Evolutionary conservation across 108 stramenopile species (phyloP).

Genomic region (Fragilaria crotonensis): DNA sequence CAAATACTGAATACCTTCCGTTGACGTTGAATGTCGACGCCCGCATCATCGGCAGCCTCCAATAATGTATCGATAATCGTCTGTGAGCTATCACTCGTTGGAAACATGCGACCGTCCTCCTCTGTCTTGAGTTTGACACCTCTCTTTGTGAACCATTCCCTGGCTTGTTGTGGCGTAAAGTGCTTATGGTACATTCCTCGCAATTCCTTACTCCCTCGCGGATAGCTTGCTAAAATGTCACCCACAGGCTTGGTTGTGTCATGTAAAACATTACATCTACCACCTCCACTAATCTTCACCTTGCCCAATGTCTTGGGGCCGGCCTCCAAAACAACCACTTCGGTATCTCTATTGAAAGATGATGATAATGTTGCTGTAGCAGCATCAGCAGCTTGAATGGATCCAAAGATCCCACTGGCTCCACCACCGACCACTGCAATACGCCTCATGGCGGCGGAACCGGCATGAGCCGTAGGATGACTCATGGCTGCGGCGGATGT

Average conservation of each 20-base stretch:
- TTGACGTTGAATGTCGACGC: conserved; percentile 44
- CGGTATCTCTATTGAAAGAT: conserved; percentile 1
- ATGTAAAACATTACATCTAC: conserved; percentile 90
- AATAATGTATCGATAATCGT: conserved; percentile 80
- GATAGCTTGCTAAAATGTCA: conserved; percentile 76
- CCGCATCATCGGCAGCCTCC: conserved; percentile 48
- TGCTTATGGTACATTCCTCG: conserved; percentile 63
- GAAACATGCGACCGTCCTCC: conserved; percentile 94
- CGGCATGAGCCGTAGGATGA: too few species aligned
- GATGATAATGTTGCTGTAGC: background rate
- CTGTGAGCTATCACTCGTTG: conserved; percentile 78
- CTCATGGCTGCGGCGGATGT: too few species aligned
- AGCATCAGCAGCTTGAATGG: conserved; percentile 41
- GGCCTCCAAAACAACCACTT: conserved; percentile 84
- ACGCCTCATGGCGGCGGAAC: too few species aligned
- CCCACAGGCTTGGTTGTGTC: conserved; percentile 67
- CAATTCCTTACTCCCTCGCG: conserved; percentile 81
- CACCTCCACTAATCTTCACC: conserved; percentile 91
- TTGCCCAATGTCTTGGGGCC: conserved; percentile 69
- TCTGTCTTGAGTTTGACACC: conserved; percentile 92
- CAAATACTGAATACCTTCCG: conserved; percentile 4
- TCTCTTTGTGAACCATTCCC: conserved; percentile 79
- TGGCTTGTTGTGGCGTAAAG: conserved; percentile 73
- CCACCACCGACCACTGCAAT: conserved; percentile 54
- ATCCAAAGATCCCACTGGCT: conserved; percentile 53